Percentiles rank a stretch among this genome's conserved stretches.
Evolutionary conservation across 2,329 filamentous ascomycete species (phyloP).

Genomic region (Pyricularia grisea): DNA sequence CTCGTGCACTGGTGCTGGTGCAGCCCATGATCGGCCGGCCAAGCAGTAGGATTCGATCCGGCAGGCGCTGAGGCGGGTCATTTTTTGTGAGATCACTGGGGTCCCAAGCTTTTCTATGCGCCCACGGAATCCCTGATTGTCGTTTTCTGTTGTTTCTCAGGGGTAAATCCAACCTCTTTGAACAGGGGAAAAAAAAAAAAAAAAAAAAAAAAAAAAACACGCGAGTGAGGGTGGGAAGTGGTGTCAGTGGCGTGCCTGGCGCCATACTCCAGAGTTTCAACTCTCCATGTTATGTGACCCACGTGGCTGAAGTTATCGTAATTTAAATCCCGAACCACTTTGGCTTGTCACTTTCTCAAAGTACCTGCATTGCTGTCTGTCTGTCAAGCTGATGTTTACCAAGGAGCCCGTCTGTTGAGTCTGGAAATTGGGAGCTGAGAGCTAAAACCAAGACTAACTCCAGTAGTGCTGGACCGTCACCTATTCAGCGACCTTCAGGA

Average conservation of each 20-base stretch:
- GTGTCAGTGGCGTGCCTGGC: not conserved
- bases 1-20: not conserved
- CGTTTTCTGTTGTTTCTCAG: not conserved
- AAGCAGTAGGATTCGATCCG: slow-evolving; percentile 1
- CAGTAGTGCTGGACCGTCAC: not conserved
- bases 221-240: not conserved
- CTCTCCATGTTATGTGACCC: not conserved
- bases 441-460: not conserved
- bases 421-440: not conserved
- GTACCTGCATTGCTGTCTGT: not conserved
- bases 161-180: not conserved
- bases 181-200: not conserved
- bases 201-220: too few species aligned
- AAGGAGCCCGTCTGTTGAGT: not conserved
- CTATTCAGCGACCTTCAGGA: not conserved
- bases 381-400: not conserved
- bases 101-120: not conserved
- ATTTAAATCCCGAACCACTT: not conserved
- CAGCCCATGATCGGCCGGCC: not conserved
- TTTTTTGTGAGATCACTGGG: not conserved
- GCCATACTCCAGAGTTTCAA: too few species aligned
- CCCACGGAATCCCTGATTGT: not conserved
- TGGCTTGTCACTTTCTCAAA: not conserved
- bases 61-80: not conserved
- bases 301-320: not conserved